phyloP scores from a whole-genome alignment of 192 early-diverging fungal genomes.

The Coemansia sp. region DNA sequence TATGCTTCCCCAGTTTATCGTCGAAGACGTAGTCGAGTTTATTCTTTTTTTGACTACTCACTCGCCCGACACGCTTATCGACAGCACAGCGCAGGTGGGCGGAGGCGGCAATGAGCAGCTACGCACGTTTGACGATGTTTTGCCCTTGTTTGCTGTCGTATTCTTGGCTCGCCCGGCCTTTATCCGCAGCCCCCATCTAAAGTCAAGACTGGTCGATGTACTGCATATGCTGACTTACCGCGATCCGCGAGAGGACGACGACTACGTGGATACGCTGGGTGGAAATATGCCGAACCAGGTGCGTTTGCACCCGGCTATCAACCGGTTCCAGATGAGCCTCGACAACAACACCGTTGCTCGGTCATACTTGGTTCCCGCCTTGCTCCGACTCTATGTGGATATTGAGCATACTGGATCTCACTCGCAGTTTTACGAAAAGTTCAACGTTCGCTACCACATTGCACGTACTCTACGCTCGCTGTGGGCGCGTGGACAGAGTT shows the following conservation, averaged over 20 bases:
- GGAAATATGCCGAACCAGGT: constrained; percentile 69
- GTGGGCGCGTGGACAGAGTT: constrained; percentile 41
- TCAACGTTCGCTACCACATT: constrained; percentile 97
- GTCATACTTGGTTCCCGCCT: constrained; percentile 72
- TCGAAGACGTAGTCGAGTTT: constrained; percentile 80
- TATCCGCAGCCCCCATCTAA: constrained; percentile 94
- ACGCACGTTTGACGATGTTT: constrained; percentile 51
- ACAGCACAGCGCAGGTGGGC: constrained; percentile 40
- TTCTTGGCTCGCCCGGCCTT: constrained; percentile 78
- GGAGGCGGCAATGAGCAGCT: constrained; percentile 18
- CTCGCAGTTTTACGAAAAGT: constrained; percentile 98
- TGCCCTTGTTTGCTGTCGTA: constrained; percentile 71
- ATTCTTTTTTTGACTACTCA: constrained; percentile 37
- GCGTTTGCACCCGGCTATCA: constrained; percentile 62
- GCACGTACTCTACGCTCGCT: constrained; percentile 80
- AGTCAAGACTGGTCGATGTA: constrained; percentile 92
- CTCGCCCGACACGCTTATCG: constrained; percentile 38
- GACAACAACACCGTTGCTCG: constrained; percentile 77
- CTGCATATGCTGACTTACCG: constrained; percentile 49
- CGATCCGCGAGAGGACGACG: constrained; percentile 40
- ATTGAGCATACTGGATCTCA: constrained; percentile 92
- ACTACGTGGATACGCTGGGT: constrained; percentile 70
- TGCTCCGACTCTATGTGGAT: constrained; percentile 95
- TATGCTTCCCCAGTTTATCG: constrained; percentile 88
- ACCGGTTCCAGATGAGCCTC: constrained; percentile 57